Evolutionary conservation across 345 rosid genomes (phyloP).

Genomic region (Dovyalis caffra): DNA sequence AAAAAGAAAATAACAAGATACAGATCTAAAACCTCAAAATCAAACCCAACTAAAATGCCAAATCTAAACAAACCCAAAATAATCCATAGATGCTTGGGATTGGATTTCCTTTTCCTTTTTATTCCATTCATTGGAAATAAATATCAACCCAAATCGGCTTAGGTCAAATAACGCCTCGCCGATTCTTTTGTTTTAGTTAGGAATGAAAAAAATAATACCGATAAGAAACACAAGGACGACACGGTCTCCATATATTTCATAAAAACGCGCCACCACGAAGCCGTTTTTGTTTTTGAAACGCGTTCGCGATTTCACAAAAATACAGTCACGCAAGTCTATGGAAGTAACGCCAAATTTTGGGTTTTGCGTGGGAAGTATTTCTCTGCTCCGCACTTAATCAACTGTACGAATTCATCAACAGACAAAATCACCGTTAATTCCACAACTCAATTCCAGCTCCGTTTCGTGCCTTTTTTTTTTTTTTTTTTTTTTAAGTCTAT

Average conservation of each 20-base stretch:
- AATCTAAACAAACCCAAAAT: too few species aligned
- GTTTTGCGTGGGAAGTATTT: slow-evolving; percentile 40
- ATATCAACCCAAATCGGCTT: too few species aligned
- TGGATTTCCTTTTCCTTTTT: too few species aligned
- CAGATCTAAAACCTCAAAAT: too few species aligned
- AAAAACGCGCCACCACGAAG: background rate
- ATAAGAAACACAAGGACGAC: background rate
- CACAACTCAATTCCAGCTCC: background rate
- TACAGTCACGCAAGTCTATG: background rate
- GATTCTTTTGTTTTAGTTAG: too few species aligned
- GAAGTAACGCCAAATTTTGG: background rate
- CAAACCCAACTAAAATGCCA: too few species aligned
- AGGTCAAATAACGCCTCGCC: too few species aligned
- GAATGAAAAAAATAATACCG: background rate
- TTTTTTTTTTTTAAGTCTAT: background rate
- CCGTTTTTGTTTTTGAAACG: background rate
- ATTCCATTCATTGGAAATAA: too few species aligned
- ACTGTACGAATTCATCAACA: too few species aligned
- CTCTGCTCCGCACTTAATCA: slow-evolving; percentile 69
- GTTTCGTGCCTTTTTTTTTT: too few species aligned
- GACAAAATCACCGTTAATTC: slow-evolving; percentile 20
- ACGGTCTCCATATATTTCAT: background rate
- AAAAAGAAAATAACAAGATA: too few species aligned
- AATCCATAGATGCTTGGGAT: too few species aligned
- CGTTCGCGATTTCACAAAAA: background rate